phyloP scores from a whole-genome alignment of 2,329 filamentous ascomycete species.

The Geoglossum cookeanum region DNA sequence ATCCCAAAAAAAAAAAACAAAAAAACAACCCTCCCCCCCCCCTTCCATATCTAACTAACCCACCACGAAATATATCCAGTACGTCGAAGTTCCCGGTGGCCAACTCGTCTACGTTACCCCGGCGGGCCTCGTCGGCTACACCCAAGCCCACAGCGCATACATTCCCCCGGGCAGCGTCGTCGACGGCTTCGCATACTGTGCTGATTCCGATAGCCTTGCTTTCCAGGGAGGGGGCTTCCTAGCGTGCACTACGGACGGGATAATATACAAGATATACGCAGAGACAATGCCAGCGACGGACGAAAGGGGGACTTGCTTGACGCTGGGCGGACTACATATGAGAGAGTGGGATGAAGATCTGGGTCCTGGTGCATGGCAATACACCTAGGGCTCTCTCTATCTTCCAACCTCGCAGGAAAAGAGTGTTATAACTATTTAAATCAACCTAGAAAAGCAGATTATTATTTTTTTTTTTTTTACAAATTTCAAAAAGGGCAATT shows the following conservation, averaged over 20 bases:
- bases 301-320: constrained; percentile 9
- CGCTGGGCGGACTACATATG: constrained; percentile 18
- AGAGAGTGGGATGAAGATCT: constrained; percentile 10
- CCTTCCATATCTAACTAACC: background rate
- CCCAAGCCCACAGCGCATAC: constrained; percentile 32
- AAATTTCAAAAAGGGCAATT: too few relatives aligned
- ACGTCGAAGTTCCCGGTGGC: constrained; percentile 40
- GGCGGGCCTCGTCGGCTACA: constrained; percentile 36
- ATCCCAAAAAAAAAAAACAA: constrained; percentile 3
- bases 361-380: constrained; percentile 22
- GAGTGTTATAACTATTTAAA: too few relatives aligned
- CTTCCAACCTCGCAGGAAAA: too few relatives aligned
- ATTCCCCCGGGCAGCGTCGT: constrained; percentile 31
- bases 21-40: too few relatives aligned
- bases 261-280: background rate
- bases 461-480: too few relatives aligned
- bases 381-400: constrained; percentile 16
- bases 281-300: background rate
- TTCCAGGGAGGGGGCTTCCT: constrained; percentile 18
- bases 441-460: too few relatives aligned
- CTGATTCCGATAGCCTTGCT: background rate
- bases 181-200: constrained; percentile 28
- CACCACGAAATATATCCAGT: constrained; percentile 13
- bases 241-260: constrained; percentile 17
- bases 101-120: constrained; percentile 39